Evolutionary conservation across 2,329 filamentous ascomycete genomes (phyloP), one percentile per base, ranked within the genome.

Genomic region (Kalmusia sp.): DNA sequence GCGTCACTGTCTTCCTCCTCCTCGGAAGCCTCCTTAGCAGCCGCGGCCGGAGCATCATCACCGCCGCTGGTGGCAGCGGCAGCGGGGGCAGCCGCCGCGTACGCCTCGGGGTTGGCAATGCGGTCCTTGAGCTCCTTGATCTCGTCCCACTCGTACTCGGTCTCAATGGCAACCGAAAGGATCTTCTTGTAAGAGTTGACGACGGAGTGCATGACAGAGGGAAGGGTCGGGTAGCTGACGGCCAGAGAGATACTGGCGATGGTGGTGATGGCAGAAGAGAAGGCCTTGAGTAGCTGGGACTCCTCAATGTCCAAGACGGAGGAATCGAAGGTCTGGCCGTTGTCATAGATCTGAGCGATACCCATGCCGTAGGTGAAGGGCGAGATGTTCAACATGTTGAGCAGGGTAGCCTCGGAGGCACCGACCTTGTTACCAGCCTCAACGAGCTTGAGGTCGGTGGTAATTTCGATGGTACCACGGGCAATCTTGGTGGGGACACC

Each of bases 391-490:
- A 99, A 84, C 93, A 99, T 91, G 91, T 99, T 99, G 74, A 99
- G 89, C 69, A 99, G 87, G 76, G 93, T 96, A 69, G 95, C 95
- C 87, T 99, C 95, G 77, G 95, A 99, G 76, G 95, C 89, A 80
- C 96, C 95, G 85, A 99, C 96, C 87, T 96, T 98, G 85, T 52
- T 84, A 70, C 88, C 88, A 65, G 91, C 87, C 85, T 96, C 92
- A 76, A 98, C 90, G 80, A 99, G 91, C 91, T 97, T 98, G 73
- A 99, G 86, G 78, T 99, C 95, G 73, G 88, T 85, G 64, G 93
- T 97, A 78, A 99, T 99, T 91, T 99, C 95, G 83, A 99, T 99
- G 83, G 95, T 99, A 96, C 95, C 96, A 96, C 95, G 95, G 79
- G 95, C 95, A 84, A 99, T 99, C 92, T 99, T 99, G 87, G 95